Conservation (phyloP, 768 basidiomycete genomes). For the Leccinum sublutescens region DNA sequence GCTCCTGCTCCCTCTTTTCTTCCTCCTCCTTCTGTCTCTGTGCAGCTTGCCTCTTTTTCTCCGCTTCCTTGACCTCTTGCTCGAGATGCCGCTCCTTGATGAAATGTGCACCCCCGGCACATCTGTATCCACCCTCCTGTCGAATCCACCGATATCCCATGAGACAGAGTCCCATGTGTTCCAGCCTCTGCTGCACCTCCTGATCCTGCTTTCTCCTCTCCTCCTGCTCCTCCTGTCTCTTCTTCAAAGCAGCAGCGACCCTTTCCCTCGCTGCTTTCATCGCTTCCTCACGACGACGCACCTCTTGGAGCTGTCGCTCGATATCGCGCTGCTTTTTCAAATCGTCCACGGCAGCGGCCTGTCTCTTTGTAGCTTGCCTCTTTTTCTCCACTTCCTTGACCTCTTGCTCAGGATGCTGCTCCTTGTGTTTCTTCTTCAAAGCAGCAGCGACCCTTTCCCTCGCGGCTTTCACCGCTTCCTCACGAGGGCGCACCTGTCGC, state of each 20-base stretch:
- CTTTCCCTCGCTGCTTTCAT: not conserved
- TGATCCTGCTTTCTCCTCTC: slow-evolving; percentile 22
- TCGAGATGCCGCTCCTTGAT: slow-evolving; percentile 25
- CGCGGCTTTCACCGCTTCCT: too few species aligned
- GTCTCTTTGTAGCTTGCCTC: too few species aligned
- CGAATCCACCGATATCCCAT: slow-evolving; percentile 47
- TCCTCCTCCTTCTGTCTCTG: slow-evolving; percentile 2
- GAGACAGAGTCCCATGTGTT: slow-evolving; percentile 48
- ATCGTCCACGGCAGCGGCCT: too few species aligned
- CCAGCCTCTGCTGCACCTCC: slow-evolving; percentile 43
- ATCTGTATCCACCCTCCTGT: slow-evolving; percentile 42
- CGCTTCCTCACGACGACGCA: slow-evolving; percentile 27
- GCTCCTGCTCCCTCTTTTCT: slow-evolving; percentile 22
- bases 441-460: too few species aligned
- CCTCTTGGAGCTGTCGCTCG: slow-evolving; percentile 26
- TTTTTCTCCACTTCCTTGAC: too few species aligned
- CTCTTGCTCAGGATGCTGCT: too few species aligned
- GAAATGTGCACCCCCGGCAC: slow-evolving; percentile 47
- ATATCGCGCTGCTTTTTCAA: too few species aligned
- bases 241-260: not conserved
- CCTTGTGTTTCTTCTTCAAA: too few species aligned
- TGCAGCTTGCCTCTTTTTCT: slow-evolving; percentile 13
- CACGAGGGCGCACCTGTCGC: too few species aligned
- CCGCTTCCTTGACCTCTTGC: slow-evolving; percentile 17
- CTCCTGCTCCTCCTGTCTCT: not conserved